Evolutionary conservation across 352 stramenopile genomes (phyloP).

Genomic region (Phytophthora fragariaefolia): DNA sequence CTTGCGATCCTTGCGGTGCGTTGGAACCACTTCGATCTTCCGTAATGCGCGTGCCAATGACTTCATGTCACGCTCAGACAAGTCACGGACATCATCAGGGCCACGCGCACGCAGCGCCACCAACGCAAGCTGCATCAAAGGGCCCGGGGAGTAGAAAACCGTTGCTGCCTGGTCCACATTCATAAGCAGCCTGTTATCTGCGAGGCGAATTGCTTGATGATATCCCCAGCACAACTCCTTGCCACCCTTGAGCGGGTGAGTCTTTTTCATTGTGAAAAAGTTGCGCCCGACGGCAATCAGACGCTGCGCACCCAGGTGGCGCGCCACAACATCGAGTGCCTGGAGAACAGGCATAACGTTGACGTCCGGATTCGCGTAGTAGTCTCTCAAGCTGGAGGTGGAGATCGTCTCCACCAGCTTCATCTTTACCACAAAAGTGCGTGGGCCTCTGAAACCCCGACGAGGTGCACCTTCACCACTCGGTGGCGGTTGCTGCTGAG

Average conservation of each 20-base stretch:
- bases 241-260: conserved; percentile 56
- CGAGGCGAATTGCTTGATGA: conserved; percentile 65
- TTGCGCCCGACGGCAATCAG: conserved; percentile 69
- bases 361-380: conserved; percentile 52
- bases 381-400: conserved; percentile 45
- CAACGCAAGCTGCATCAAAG: conserved; percentile 55
- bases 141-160: conserved; percentile 62
- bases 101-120: conserved; percentile 40
- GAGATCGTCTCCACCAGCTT: conserved; percentile 65
- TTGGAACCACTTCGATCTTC: conserved; percentile 60
- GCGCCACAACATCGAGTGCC: conserved; percentile 66
- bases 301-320: conserved; percentile 56
- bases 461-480: conserved; percentile 19
- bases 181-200: conserved; percentile 59
- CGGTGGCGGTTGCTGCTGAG: conserved; percentile 10
- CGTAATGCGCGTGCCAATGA: conserved; percentile 43
- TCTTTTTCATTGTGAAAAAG: conserved; percentile 77
- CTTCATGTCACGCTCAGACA: conserved; percentile 47
- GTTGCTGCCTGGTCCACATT: conserved; percentile 77
- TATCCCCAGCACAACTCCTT: conserved; percentile 78
- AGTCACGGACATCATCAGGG: conserved; percentile 35
- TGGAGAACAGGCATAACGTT: conserved; percentile 69
- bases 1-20: conserved; percentile 68
- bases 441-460: conserved; percentile 38
- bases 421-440: conserved; percentile 67